phyloP scores from a whole-genome alignment of 306 rosid species.

The Cucumis hystrix region DNA sequence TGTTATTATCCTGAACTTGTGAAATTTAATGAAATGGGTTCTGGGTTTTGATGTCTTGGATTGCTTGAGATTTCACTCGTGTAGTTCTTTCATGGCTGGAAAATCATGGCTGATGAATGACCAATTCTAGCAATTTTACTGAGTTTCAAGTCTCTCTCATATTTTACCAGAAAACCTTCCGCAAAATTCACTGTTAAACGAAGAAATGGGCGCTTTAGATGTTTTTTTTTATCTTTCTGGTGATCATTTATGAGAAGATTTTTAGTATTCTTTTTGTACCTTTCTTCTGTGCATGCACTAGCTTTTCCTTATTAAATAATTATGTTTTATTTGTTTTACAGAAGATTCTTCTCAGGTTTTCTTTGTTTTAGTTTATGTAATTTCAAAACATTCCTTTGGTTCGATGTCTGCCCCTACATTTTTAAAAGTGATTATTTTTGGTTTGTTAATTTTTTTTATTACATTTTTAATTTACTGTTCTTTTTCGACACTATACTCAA shows the following conservation, averaged over 20 bases:
- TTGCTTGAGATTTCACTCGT: not conserved
- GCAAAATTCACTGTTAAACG: not conserved
- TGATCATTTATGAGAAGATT: no score
- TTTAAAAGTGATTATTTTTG: no score
- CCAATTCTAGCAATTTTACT: not conserved
- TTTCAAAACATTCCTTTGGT: no score
- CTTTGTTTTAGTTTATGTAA: no score
- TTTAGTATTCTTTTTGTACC: not conserved
- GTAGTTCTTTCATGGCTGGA: not conserved
- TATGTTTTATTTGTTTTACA: no score
- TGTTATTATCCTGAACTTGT: not conserved
- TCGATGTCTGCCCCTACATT: no score
- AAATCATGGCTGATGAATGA: not conserved
- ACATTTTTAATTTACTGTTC: no score
- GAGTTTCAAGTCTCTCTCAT: not conserved
- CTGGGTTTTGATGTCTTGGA: not conserved
- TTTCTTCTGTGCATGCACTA: no score
- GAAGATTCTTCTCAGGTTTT: no score
- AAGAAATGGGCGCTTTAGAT: not conserved
- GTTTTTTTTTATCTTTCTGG: not conserved
- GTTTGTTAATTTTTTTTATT: no score
- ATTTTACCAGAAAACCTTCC: not conserved
- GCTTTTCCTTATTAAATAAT: not conserved
- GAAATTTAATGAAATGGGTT: not conserved
- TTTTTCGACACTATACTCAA: no score